Evolutionary conservation across 1,284 basidiomycete genomes (phyloP), one percentile per base, ranked within the genome.

Genomic region (Melampsora americana): DNA sequence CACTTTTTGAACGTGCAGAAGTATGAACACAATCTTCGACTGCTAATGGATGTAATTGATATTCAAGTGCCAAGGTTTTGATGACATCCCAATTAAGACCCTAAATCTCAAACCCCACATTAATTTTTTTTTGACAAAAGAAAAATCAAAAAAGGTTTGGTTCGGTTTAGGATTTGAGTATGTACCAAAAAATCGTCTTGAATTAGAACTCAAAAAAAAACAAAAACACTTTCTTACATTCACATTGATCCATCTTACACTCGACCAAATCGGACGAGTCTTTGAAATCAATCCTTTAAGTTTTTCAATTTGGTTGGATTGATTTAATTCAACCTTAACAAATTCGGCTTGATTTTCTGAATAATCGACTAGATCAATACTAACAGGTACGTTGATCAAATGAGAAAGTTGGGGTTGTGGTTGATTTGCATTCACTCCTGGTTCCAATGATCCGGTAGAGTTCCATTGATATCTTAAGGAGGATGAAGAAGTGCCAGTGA

Each of bases 21-120:
- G 61, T 65, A 53, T 72, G 70, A 23, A 72, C 44, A 56, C 70
- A 72, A 32, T 72, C 70, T 32, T 72, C 70, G 5, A 72, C 61
- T 23, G 70, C 70, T 48, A 72, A 60, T 5, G 70, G 69, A 65
- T 72, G 69, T 28, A 72, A 26, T 32, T 62, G 26, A 26, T 50
- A 72, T 11, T 32, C 18, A 42, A 72, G 42, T 18, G 70, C 61
- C 5, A 72, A 48, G 18, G 48, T 44, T 60, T 39, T 72, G 61
- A 72, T 72, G 18, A 72, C 61, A 50, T 72, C 70, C 70, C 70
- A 72, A 60, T 48, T 72, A 18, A 72, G 61, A 42, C 70, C 69
- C 69, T 70, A 44, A 56, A 28, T n/a, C n/a, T n/a, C n/a, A 14
- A 14, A 56, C 53, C 53, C n/a, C n/a, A n/a, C n/a, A n/a, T n/a